These are phyloP conservation scores for Phytopythium helicoides DNA, from an alignment of 352 stramenopile genomes.

Conservation along the genomic window DNA sequence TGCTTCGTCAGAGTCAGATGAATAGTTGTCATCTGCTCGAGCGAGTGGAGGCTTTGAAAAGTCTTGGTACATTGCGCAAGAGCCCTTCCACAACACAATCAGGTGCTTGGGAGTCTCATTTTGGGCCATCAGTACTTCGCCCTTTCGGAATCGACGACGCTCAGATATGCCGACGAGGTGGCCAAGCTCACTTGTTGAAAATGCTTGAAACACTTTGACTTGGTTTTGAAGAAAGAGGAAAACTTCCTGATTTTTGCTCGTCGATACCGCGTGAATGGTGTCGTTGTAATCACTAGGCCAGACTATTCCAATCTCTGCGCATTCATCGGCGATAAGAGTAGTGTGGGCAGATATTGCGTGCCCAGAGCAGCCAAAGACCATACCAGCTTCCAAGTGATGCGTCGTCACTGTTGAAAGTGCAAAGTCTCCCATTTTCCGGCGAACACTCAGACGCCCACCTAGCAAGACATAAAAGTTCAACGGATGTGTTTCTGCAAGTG, in stretches of 20 bases:
- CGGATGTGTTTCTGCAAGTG: constrained; percentile 50
- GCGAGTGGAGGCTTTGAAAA: constrained; percentile 47
- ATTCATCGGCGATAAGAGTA: constrained; percentile 62
- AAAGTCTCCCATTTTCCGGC: constrained; percentile 59
- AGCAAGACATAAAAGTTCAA: constrained; percentile 72
- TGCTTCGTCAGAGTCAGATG: constrained; percentile 9
- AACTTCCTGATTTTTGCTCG: constrained; percentile 55
- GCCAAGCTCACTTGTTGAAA: constrained; percentile 61
- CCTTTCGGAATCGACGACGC: constrained; percentile 61
- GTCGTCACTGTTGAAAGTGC: constrained; percentile 52
- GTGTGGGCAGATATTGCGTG: constrained; percentile 43
- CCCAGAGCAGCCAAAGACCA: constrained; percentile 58
- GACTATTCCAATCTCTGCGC: constrained; percentile 61
- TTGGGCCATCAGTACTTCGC: constrained; percentile 59
- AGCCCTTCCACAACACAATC: constrained; percentile 63
- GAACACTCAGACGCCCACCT: constrained; percentile 50
- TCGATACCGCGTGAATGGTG: constrained; percentile 58
- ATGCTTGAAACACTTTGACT: constrained; percentile 55
- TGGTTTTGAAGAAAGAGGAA: constrained; percentile 64
- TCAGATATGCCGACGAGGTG: constrained; percentile 77
- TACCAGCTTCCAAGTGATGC: constrained; percentile 53
- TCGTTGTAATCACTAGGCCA: constrained; percentile 54
- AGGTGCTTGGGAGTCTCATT: constrained; percentile 52
- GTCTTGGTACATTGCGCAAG: constrained; percentile 63
- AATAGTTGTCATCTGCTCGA: constrained; percentile 16